Percentiles rank a stretch among this genome's conserved stretches.
Conservation (phyloP, 2,329 filamentous ascomycete genomes). For the Cercospora nicotianae region DNA sequence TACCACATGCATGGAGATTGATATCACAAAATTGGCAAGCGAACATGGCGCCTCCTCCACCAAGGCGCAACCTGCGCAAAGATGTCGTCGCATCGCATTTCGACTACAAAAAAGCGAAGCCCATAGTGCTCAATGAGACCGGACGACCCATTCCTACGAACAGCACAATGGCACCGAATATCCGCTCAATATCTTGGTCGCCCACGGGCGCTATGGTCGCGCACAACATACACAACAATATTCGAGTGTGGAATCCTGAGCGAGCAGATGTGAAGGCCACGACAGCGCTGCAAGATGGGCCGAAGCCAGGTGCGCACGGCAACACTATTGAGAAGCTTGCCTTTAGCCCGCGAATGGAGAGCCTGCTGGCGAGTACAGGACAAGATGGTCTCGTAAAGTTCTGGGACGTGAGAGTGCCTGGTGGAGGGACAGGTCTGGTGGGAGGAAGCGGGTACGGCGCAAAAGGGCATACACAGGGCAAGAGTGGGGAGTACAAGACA, state of each 20-base stretch:
- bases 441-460: constrained; percentile 45
- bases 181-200: constrained; percentile 71
- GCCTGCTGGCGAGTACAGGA: constrained; percentile 73
- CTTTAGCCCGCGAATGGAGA: constrained; percentile 75
- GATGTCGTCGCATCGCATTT: constrained; percentile 69
- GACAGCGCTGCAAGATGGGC: constrained; percentile 63
- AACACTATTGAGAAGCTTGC: constrained; percentile 71
- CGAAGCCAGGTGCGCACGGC: constrained; percentile 28
- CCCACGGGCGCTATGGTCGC: constrained; percentile 80
- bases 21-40: not conserved
- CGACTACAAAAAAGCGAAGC: constrained; percentile 58
- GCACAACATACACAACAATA: constrained; percentile 69
- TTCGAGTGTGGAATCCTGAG: constrained; percentile 81
- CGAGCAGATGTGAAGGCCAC: constrained; percentile 71
- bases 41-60: constrained; percentile 43
- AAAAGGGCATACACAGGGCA: constrained; percentile 48
- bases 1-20: not conserved
- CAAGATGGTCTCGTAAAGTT: constrained; percentile 73
- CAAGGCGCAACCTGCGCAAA: constrained; percentile 63
- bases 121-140: constrained; percentile 62
- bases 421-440: constrained; percentile 40
- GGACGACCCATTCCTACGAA: constrained; percentile 29
- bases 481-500: constrained; percentile 56
- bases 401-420: constrained; percentile 71
- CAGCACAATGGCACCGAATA: constrained; percentile 35